Conservation (phyloP, 768 basidiomycete species). For the Collybia sp. region DNA sequence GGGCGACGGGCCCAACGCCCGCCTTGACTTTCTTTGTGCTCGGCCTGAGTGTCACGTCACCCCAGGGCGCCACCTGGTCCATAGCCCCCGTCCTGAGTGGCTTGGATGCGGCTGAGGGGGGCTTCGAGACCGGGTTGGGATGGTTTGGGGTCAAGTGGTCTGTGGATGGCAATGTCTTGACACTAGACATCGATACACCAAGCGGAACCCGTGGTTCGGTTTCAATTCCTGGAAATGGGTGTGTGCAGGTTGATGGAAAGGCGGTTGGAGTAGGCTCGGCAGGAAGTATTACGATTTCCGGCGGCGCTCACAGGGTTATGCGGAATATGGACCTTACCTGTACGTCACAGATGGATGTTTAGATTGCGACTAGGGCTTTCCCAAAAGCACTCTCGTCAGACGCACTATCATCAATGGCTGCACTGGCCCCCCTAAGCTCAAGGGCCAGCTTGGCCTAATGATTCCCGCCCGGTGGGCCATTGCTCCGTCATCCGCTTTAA, state of each 20-base stretch:
- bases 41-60: constrained; percentile 36
- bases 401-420: too few relatives aligned
- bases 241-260: too few relatives aligned
- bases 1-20: constrained; percentile 45
- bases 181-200: constrained; percentile 18
- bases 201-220: constrained; percentile 19
- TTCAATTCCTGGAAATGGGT: constrained; percentile 18
- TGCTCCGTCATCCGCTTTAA: not conserved
- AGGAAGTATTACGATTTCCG: too few relatives aligned
- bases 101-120: constrained; percentile 35
- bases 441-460: too few relatives aligned
- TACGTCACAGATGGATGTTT: too few relatives aligned
- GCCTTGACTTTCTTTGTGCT: constrained; percentile 43
- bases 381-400: too few relatives aligned
- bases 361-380: too few relatives aligned
- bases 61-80: constrained; percentile 36
- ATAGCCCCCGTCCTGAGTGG: constrained; percentile 38
- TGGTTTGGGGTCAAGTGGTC: constrained; percentile 41
- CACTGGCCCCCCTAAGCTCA: too few relatives aligned
- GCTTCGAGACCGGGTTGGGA: constrained; percentile 40
- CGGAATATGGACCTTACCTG: too few relatives aligned
- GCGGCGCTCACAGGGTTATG: too few relatives aligned
- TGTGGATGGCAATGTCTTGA: constrained; percentile 10
- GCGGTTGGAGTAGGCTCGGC: too few relatives aligned
- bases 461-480: too few relatives aligned